Percentiles rank a stretch among this genome's conserved stretches.
Conservation (phyloP, 2,329 filamentous ascomycete genomes). For the Coniochaeta ligniaria region DNA sequence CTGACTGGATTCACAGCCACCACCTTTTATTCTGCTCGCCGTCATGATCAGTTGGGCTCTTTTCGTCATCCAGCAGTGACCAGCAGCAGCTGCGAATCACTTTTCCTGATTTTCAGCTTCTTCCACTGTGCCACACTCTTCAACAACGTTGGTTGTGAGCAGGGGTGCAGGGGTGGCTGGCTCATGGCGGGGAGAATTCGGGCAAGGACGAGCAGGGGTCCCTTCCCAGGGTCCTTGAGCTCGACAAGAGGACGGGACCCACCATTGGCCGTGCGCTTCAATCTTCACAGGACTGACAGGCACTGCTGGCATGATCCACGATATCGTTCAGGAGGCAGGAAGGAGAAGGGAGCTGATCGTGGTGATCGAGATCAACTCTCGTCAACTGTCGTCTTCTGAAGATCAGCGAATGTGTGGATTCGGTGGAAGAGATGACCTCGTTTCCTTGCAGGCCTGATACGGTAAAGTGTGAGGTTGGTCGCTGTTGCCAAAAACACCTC, state of each 20-base stretch:
- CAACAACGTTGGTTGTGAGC: no score
- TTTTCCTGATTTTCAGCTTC: conserved; percentile 1
- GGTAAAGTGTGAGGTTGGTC: neutral
- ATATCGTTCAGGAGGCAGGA: neutral
- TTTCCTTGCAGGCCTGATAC: neutral
- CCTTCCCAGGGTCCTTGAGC: neutral
- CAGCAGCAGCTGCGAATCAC: neutral
- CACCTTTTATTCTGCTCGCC: neutral
- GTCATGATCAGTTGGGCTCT: neutral
- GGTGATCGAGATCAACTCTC: no score
- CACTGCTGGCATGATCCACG: neutral
- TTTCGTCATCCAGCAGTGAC: neutral
- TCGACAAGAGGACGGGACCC: neutral
- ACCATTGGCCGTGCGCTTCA: neutral
- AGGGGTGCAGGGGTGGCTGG: neutral
- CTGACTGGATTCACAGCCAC: neutral
- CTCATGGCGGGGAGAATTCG: neutral
- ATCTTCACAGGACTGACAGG: neutral
- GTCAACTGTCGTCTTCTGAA: no score
- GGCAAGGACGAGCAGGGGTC: neutral
- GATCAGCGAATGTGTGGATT: no score
- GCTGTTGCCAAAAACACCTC: neutral
- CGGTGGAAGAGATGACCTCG: no score
- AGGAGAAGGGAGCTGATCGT: neutral
- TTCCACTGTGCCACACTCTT: neutral